Base-by-base conservation (phyloP, 2,329 filamentous ascomycete species). In the Alternaria longipes region DNA sequence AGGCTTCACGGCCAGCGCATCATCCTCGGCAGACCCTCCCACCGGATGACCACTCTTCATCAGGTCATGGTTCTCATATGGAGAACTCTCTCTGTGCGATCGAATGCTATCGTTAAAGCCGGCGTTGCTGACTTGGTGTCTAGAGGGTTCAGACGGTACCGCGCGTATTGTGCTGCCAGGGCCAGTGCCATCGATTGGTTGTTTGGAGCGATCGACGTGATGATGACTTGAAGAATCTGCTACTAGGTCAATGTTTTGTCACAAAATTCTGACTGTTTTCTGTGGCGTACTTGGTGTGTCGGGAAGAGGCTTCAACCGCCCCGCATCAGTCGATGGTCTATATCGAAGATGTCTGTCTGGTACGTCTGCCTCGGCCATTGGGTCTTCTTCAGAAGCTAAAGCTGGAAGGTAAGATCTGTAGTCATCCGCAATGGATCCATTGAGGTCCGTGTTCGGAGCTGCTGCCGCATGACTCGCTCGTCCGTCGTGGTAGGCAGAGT, bases 361-460 rank as follows among this genome's bases (percentile, higher is more conserved):
- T 9, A 77, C 64, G 50, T 74, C 87, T 71, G 90, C 50, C 38
- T 64, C 52, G 28, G 62, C 60, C 22, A 59, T 38, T 14, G 56
- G 24, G n/a, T 63, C 54, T 9, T 59, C 49, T 41, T 50, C 56
- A 9, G 67, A 50, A 22, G 68, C 64, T 12, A 69, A 49, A 7
- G 51, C 65, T 9, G 71, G 62, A 6, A 68, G 47, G 26, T 72
- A 72, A 3, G 66, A 63, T 49, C 62, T 65, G 57, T 72, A 72
- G 22, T 72, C 60, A 22, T 70, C 63, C 18, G 67, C 66, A 42
- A 75, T 64, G 6, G 66, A 65, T 16, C 59, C 59, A 14, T 65
- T 57, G 18, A 40, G n/a, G 9, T 67, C 57, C 7, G 62, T 57
- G n/a, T 58, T n/a, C 2, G 47, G 32, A 8, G 30, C 26, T 16